A percentile compares a stretch with the other conserved stretches of the same genome.
Evolutionary conservation across 257 asterid species (phyloP).

Genomic region (Fraxinus americana): DNA sequence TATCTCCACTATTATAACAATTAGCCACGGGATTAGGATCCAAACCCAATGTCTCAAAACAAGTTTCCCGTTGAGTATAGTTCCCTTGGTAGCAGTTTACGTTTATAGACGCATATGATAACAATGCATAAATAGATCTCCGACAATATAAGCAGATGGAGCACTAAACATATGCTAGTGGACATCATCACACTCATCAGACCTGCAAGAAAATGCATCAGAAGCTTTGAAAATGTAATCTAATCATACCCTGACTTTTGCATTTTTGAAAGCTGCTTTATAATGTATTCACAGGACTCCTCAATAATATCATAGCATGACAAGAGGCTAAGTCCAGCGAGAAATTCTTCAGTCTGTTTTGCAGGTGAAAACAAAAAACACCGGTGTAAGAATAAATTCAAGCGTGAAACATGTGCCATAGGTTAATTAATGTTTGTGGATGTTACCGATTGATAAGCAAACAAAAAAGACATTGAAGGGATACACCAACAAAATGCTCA

Average conservation of each 20-base stretch:
- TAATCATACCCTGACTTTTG: conserved; percentile 79
- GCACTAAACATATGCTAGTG: not conserved
- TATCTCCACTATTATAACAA: conserved; percentile 59
- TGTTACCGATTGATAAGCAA: conserved; percentile 8
- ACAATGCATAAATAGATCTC: conserved; percentile 3
- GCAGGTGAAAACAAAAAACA: conserved; percentile 30
- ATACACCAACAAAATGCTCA: not conserved
- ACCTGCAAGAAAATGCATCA: not conserved
- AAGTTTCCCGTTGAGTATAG: conserved; percentile 76
- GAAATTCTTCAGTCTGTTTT: conserved; percentile 85
- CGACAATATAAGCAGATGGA: not conserved
- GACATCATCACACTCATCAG: conserved; percentile 9
- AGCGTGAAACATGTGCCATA: conserved; percentile 17
- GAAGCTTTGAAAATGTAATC: conserved; percentile 21
- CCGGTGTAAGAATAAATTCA: conserved; percentile 23
- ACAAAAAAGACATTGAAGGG: not conserved
- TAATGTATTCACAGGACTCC: conserved; percentile 61
- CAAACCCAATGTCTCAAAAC: conserved; percentile 72
- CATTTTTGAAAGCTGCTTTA: conserved; percentile 74
- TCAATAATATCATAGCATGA: conserved; percentile 75
- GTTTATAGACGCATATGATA: not conserved
- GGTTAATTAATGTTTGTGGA: not conserved
- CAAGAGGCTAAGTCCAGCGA: conserved; percentile 73
- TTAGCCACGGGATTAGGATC: conserved; percentile 59
- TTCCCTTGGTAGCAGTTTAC: conserved; percentile 28